Evolutionary conservation across 1,139 yeast genomes (phyloP), one percentile per base, ranked within the genome.

Genomic region (Meyerozyma sp.): DNA sequence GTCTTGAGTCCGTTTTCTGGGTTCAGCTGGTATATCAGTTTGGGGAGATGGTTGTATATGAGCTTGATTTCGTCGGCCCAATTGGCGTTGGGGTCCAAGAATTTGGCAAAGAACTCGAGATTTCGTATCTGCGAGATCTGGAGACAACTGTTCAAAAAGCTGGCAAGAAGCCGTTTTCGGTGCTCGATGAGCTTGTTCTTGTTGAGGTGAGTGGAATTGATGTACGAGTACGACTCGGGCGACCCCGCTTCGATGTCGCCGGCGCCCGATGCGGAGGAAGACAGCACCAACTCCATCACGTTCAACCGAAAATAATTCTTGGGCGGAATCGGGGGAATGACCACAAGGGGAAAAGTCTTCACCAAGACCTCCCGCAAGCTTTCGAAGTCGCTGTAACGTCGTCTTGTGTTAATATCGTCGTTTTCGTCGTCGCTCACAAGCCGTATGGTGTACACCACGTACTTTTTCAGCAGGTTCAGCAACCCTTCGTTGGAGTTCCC

Each of bases 291-390:
- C 1, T 68, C 70, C 42, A 72, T 57, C 39, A 66, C 54, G 7
- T 63, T 61, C 39, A 72, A 62, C 40, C 66, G 66, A 39, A 69
- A 57, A 50, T 71, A 73, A 48, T 93, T 96, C 63, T 93, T 93
- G 50, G 91, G 96, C 0, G 98, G 98, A 32, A 94, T 89, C 0
- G 98, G 96, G 1, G 98, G 98, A 5, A 93, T 79, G 5, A 93
- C 75, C 11, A 82, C 65, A 39, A 94, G 81, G 1, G 98, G 98
- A 57, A 87, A 90, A 30, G 88, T 67, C 57, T 81, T 81, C 6
- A 82, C 70, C 23, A 93, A 71, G 3, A 84, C 77, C 32, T 75
- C 82, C 45, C 97, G 68, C 36, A 93, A 73, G 45, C 87, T 79
- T 55, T 89, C 98, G 61, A 93, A 93, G 59, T 93, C 98, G 41